Evolutionary conservation across 345 rosid species (phyloP).

Genomic region (Bruguiera sexangula): DNA sequence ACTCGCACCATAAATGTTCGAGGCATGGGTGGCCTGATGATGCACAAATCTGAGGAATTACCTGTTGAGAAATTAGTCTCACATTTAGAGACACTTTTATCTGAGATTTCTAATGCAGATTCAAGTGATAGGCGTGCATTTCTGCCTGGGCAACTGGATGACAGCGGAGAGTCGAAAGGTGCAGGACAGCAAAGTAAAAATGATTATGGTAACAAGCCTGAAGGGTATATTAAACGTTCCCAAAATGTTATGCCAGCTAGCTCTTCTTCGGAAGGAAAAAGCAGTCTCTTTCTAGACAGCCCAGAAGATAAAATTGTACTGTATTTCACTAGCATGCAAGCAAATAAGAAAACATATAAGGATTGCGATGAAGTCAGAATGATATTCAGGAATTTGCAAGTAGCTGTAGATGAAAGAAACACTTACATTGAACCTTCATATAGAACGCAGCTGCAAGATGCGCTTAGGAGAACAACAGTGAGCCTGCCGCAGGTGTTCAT

Average conservation of each 20-base stretch:
- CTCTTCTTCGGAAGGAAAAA: slow-evolving; percentile 15
- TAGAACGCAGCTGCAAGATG: slow-evolving; percentile 31
- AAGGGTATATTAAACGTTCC: background rate
- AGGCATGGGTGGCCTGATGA: slow-evolving; percentile 14
- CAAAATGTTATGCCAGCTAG: slow-evolving; percentile 20
- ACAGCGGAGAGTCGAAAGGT: background rate
- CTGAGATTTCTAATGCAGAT: slow-evolving; percentile 55
- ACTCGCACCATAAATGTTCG: background rate
- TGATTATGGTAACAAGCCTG: too few relatives aligned
- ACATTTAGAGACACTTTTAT: slow-evolving; percentile 40
- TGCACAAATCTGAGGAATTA: background rate
- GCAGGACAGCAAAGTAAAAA: too few relatives aligned
- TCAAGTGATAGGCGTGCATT: slow-evolving; percentile 59
- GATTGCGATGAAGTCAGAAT: slow-evolving; percentile 37
- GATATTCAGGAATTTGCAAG: slow-evolving; percentile 36
- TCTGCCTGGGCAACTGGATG: slow-evolving; percentile 50
- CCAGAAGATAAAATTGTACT: slow-evolving; percentile 48
- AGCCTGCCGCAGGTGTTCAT: slow-evolving; percentile 40
- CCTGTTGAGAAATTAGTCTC: slow-evolving; percentile 19
- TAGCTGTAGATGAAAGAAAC: slow-evolving; percentile 37
- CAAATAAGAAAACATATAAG: slow-evolving; percentile 33
- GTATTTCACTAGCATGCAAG: slow-evolving; percentile 54
- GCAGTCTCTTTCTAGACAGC: slow-evolving; percentile 9
- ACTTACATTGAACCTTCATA: slow-evolving; percentile 30
- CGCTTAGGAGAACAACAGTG: slow-evolving; percentile 15